Evolutionary conservation across 75 land plant genomes (phyloP).

Genomic region (Ceratopteris richardii): DNA sequence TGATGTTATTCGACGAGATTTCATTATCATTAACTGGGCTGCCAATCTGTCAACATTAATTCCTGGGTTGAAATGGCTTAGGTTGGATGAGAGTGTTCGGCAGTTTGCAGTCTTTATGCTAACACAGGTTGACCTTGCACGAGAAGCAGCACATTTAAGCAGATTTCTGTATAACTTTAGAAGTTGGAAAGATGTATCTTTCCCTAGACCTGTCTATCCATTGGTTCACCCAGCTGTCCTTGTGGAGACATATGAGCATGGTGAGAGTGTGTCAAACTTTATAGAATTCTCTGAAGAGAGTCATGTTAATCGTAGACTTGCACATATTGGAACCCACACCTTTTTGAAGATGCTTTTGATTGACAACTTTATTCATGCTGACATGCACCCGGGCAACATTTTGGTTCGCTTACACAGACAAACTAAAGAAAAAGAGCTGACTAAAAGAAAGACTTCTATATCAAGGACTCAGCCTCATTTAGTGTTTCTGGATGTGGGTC

Average conservation of each 20-base stretch:
- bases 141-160: constrained; percentile 83
- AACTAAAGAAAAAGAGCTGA: constrained; percentile 17
- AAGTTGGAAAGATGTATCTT: constrained; percentile 78
- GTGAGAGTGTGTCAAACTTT: constrained; percentile 57
- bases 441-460: too few species aligned
- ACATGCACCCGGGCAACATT: constrained; percentile 93
- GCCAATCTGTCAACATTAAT: constrained; percentile 52
- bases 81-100: too few species aligned
- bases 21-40: constrained; percentile 51
- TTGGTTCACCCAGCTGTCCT: too few species aligned
- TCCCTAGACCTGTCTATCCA: constrained; percentile 81
- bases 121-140: constrained; percentile 82
- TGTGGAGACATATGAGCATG: constrained; percentile 77
- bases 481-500: constrained; percentile 78
- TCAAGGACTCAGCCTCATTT: constrained; percentile 61
- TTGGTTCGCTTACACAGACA: constrained; percentile 54
- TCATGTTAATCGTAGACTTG: constrained; percentile 47
- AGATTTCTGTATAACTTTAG: constrained; percentile 76
- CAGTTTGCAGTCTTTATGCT: constrained; percentile 83
- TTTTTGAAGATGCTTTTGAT: constrained; percentile 80
- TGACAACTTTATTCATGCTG: constrained; percentile 88
- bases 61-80: constrained; percentile 53
- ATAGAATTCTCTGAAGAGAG: constrained; percentile 40
- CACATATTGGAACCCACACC: constrained; percentile 74
- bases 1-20: constrained; percentile 66